phyloP scores from a whole-genome alignment of 352 stramenopile genomes.

The Phytophthora pisi region DNA sequence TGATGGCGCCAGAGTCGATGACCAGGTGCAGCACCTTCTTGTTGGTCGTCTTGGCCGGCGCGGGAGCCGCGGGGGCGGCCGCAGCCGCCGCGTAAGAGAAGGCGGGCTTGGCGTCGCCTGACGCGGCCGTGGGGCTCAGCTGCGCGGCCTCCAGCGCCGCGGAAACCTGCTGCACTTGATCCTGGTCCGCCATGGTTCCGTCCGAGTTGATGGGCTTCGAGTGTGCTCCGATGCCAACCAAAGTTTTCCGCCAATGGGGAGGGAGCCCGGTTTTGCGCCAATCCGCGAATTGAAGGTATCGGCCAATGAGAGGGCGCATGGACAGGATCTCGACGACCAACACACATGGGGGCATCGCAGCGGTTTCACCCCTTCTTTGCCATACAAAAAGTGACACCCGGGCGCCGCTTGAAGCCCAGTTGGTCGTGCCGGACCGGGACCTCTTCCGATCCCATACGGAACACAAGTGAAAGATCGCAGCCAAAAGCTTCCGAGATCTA shows the following conservation, averaged over 20 bases:
- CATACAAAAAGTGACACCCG: slow-evolving; percentile 7
- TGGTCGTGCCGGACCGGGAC: slow-evolving; percentile 17
- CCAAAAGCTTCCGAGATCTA: slow-evolving; percentile 34
- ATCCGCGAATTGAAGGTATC: slow-evolving; percentile 3
- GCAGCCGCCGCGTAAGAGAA: slow-evolving; percentile 20
- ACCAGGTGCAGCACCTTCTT: slow-evolving; percentile 85
- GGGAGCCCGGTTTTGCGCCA: slow-evolving; percentile 1
- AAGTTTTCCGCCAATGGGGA: slow-evolving; percentile 45
- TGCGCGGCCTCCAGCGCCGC: slow-evolving; percentile 24
- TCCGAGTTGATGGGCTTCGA: slow-evolving; percentile 14
- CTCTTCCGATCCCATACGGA: slow-evolving; percentile 22
- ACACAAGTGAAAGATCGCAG: slow-evolving; percentile 54
- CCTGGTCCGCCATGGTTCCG: slow-evolving; percentile 26
- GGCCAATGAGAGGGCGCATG: not conserved
- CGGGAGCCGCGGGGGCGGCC: not conserved
- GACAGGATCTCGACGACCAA: slow-evolving; percentile 28
- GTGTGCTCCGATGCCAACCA: slow-evolving; percentile 49
- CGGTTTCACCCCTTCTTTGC: slow-evolving; percentile 28
- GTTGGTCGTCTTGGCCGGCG: slow-evolving; percentile 15
- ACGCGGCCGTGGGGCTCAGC: slow-evolving; percentile 10
- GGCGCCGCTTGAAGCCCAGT: slow-evolving; percentile 24
- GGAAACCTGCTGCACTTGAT: slow-evolving; percentile 31
- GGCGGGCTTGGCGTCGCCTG: not conserved
- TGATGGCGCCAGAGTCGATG: slow-evolving; percentile 88
- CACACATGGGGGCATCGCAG: not conserved